Conservation (phyloP, 2,329 filamentous ascomycete genomes). For the Venturia aucupariae region DNA sequence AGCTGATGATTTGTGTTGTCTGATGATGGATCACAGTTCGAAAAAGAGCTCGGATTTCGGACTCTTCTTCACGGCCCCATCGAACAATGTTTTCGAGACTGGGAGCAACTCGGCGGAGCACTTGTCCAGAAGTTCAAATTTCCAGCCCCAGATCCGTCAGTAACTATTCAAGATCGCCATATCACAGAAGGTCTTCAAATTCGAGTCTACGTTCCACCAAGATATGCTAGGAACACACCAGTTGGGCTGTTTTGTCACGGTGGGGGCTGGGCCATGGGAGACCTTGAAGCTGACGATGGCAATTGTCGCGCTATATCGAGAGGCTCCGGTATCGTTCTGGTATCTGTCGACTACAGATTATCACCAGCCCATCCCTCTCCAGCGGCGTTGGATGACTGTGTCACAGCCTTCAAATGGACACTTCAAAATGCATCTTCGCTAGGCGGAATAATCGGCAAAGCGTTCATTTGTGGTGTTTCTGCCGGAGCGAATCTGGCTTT, state of each 20-base stretch:
- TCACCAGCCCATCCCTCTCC: conserved; percentile 28
- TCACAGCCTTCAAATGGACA: conserved; percentile 26
- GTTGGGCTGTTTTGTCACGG: conserved; percentile 29
- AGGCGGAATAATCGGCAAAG: conserved; percentile 22
- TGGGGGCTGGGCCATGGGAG: conserved; percentile 31
- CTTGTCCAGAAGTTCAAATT: conserved; percentile 23
- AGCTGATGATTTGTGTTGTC: background rate
- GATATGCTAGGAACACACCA: conserved; percentile 24
- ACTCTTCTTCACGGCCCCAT: conserved; percentile 22
- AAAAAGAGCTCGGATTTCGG: conserved; percentile 25
- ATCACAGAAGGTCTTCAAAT: conserved; percentile 23
- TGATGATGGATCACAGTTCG: conserved; percentile 17
- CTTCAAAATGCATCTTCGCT: conserved; percentile 22
- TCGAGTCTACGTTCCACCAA: conserved; percentile 28
- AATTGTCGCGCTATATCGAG: conserved; percentile 22
- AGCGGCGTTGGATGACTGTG: conserved; percentile 27
- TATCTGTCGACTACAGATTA: conserved; percentile 29
- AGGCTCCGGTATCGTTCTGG: conserved; percentile 23
- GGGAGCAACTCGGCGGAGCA: conserved; percentile 18
- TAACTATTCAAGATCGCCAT: conserved; percentile 24
- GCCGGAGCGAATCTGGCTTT: conserved; percentile 33
- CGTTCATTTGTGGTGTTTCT: conserved; percentile 29
- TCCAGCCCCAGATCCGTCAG: conserved; percentile 24
- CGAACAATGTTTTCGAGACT: conserved; percentile 19
- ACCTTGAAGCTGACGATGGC: conserved; percentile 26